Evolutionary conservation across 2,329 filamentous ascomycete genomes (phyloP).

Genomic region (Diaporthe aspalathi): DNA sequence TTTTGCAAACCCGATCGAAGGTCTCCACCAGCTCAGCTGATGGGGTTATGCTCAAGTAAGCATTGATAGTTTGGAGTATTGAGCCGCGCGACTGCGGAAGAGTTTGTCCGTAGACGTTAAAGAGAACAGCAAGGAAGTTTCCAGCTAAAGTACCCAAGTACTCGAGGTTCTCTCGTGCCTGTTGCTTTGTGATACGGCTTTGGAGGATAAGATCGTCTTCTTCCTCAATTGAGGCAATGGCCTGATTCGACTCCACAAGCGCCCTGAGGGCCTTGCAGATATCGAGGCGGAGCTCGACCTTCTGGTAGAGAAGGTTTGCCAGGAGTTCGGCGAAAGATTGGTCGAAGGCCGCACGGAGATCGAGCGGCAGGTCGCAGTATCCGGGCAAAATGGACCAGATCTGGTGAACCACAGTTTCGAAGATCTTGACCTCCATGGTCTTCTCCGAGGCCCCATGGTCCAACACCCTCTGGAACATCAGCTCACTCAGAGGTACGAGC

Average conservation of each 20-base stretch:
- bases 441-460: constrained; percentile 86
- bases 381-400: constrained; percentile 94
- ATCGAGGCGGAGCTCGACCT: constrained; percentile 86
- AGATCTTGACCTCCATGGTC: constrained; percentile 97
- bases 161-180: constrained; percentile 83
- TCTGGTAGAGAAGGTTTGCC: constrained; percentile 91
- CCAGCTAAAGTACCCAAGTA: constrained; percentile 83
- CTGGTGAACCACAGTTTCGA: constrained; percentile 94
- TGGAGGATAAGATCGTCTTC: constrained; percentile 82
- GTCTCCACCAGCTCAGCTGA: constrained; percentile 84
- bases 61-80: constrained; percentile 94
- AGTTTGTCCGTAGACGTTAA: constrained; percentile 98
- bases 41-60: constrained; percentile 90
- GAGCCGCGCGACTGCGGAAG: constrained; percentile 91
- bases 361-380: constrained; percentile 92
- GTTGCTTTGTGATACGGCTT: constrained; percentile 78
- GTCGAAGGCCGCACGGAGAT: constrained; percentile 81
- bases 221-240: constrained; percentile 76
- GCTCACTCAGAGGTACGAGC: constrained; percentile 88
- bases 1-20: constrained; percentile 85
- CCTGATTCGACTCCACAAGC: constrained; percentile 91
- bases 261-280: constrained; percentile 88
- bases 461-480: constrained; percentile 88
- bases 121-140: constrained; percentile 95
- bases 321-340: constrained; percentile 90